These are phyloP conservation scores for Oldenlandia corymbosa DNA, from an alignment of 257 asterid genomes.

Conservation along the genomic window DNA sequence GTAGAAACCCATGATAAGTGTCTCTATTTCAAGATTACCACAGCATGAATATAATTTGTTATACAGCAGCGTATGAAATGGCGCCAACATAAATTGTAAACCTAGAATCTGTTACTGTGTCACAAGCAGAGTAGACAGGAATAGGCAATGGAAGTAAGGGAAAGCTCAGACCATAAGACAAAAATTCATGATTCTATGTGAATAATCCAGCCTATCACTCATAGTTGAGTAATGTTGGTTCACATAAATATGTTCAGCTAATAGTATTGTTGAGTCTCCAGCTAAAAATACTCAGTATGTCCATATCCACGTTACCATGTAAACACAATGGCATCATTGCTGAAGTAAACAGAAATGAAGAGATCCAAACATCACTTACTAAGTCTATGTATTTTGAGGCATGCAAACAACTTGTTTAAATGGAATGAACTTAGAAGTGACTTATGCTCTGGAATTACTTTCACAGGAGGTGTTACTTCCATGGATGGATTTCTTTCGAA, in stretches of 20 bases:
- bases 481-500: conserved; percentile 71
- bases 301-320: neutral
- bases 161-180: neutral
- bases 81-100: neutral
- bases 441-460: neutral
- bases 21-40: neutral
- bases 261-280: neutral
- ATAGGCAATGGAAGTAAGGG: neutral
- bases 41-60: too few relatives aligned
- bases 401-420: neutral
- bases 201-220: neutral
- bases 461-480: conserved; percentile 84
- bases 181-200: neutral
- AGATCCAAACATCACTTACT: too few relatives aligned
- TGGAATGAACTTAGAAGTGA: neutral
- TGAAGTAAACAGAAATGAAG: neutral
- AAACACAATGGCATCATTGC: neutral
- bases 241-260: too few relatives aligned
- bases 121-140: neutral
- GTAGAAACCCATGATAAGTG: neutral
- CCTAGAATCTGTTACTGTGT: neutral
- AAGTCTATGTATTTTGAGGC: too few relatives aligned
- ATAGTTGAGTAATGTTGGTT: neutral
- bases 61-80: too few relatives aligned
- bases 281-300: neutral